Evolutionary conservation across 2,329 filamentous ascomycete genomes (phyloP), one percentile per base, ranked within the genome.

Genomic region (Colletotrichum aenigma): DNA sequence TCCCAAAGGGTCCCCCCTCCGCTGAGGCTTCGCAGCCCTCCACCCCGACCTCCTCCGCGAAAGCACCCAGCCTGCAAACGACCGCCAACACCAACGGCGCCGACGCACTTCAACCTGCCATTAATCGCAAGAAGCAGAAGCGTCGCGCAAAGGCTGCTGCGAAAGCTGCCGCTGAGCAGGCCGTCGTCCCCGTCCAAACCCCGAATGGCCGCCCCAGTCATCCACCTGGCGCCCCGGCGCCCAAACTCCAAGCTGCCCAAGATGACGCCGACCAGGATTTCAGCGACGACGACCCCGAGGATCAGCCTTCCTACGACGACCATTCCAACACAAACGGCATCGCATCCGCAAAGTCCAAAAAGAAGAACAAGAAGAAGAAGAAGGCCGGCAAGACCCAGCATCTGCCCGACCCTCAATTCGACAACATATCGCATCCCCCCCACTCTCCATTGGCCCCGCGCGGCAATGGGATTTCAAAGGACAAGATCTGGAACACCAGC

Each of bases 401-500:
- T 65, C 70, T 66, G 70, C 76, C 64, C 73, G 60, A 70, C 61
- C 60, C 76, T 84, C 82, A 80, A 82, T 84, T 30, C 85, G 83
- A 32, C 83, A 85, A 55, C 30, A 55, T 78, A 24, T 64, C 78
- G 34, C 76, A 79, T 71, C 78, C 70, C 74, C 80, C 70, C 73
- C 80, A 79, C 73, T 64, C 81, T 82, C 79, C 83, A 81, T 76
- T 84, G 82, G 77, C 69, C 26, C 78, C 79, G 34, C 82, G 83
- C 52, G 80, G 82, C 38, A 80, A 87, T 10, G 87, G 87, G 58
- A 88, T 93, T 79, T 91, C 91, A 67, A 93, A 93, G 81, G 95
- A 97, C 82, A 96, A 95, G 84, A 98, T 99, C 85, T 99, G 97
- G 97, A 98, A 98, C 82, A 98, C 96, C 4, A 97, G 95, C 74